Evolutionary conservation across 2,329 filamentous ascomycete species (phyloP).

Genomic region (Alternaria sp.): DNA sequence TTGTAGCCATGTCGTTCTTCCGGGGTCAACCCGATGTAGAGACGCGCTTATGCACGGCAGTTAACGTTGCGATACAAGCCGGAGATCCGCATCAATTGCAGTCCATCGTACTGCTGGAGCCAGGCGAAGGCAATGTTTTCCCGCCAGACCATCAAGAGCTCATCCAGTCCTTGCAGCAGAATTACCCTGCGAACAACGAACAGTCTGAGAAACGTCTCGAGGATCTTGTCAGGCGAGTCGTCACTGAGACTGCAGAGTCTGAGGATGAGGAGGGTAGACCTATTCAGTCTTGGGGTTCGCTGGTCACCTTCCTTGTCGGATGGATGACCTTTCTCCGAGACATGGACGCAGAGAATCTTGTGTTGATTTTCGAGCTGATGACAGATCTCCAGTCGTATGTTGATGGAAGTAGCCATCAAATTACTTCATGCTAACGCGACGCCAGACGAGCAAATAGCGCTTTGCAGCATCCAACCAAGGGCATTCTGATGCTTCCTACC

Average conservation of each 20-base stretch:
- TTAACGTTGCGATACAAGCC: conserved; percentile 34
- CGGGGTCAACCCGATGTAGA: conserved; percentile 32
- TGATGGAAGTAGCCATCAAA: neutral
- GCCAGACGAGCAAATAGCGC: conserved; percentile 77
- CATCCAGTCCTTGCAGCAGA: conserved; percentile 30
- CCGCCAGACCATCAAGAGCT: conserved; percentile 36
- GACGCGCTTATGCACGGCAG: conserved; percentile 33
- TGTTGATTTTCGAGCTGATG: conserved; percentile 76
- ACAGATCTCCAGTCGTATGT: conserved; percentile 76
- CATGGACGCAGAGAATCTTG: conserved; percentile 75
- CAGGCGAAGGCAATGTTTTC: conserved; percentile 24
- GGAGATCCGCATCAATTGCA: conserved; percentile 31
- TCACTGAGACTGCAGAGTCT: conserved; percentile 56
- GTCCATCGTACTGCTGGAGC: conserved; percentile 39
- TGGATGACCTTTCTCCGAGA: conserved; percentile 84
- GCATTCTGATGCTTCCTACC: conserved; percentile 80
- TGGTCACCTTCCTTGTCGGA: conserved; percentile 78
- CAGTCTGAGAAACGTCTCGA: conserved; percentile 32
- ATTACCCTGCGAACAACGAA: conserved; percentile 28
- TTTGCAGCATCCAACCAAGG: conserved; percentile 78
- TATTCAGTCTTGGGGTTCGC: conserved; percentile 72
- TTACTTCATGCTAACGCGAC: conserved; percentile 5
- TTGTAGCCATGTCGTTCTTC: conserved; percentile 27
- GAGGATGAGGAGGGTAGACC: conserved; percentile 64
- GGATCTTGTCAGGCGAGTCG: conserved; percentile 26